phyloP scores from a whole-genome alignment of 1,284 basidiomycete species.

The Meripilus lineatus region DNA sequence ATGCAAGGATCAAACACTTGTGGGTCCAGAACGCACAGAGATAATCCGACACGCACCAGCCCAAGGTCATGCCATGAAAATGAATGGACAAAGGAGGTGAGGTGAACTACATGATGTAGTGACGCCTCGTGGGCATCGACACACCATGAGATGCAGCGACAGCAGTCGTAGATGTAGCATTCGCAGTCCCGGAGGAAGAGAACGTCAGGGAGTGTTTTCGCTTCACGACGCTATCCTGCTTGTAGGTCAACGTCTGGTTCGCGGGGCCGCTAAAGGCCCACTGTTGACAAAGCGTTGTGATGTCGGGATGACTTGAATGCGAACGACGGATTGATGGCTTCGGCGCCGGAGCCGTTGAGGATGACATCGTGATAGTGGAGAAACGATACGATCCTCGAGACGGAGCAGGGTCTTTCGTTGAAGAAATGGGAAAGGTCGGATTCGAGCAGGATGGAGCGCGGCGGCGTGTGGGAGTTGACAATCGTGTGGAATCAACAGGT shows the following conservation, averaged over 20 bases:
- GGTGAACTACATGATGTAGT: too few relatives aligned
- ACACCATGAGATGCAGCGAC: too few relatives aligned
- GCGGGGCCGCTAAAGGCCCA: constrained; percentile 54
- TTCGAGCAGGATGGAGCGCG: constrained; percentile 1
- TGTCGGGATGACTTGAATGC: constrained; percentile 50
- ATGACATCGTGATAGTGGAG: constrained; percentile 28
- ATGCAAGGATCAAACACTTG: too few relatives aligned
- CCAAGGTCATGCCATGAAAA: too few relatives aligned
- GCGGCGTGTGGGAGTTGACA: constrained; percentile 1
- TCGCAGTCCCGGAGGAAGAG: not conserved
- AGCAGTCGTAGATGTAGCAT: not conserved
- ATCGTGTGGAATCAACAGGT: not conserved
- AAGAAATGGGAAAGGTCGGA: constrained; percentile 15
- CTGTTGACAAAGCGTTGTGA: constrained; percentile 51
- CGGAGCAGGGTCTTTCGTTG: constrained; percentile 5
- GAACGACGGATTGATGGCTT: constrained; percentile 46
- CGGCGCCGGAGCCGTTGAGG: constrained; percentile 34
- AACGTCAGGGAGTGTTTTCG: not conserved
- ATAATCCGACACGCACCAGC: too few relatives aligned
- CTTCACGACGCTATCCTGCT: constrained; percentile 15
- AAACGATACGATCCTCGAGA: constrained; percentile 12
- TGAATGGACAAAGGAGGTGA: too few relatives aligned
- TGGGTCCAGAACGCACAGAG: too few relatives aligned
- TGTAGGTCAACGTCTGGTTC: constrained; percentile 41
- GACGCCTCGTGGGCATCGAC: too few relatives aligned